phyloP scores from a whole-genome alignment of 2,329 filamentous ascomycete genomes.

The Helotiales sp. region DNA sequence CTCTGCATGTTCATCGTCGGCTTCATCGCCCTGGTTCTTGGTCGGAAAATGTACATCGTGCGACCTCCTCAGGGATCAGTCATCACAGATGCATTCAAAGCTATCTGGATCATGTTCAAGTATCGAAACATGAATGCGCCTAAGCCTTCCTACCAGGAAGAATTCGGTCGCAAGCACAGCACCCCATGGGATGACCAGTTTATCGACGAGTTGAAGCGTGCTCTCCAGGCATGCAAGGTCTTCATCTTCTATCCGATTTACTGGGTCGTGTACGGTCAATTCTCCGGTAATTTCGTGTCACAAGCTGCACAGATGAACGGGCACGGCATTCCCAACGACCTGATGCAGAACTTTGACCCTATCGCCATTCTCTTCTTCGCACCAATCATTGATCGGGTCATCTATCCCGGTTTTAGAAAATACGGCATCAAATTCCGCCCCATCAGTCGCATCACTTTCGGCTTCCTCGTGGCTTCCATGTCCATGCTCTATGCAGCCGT shows the following conservation, averaged over 20 bases:
- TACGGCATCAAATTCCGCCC: slow-evolving; percentile 61
- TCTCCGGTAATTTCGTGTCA: slow-evolving; percentile 65
- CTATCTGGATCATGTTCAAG: slow-evolving; percentile 59
- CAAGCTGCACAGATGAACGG: slow-evolving; percentile 61
- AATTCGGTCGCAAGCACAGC: slow-evolving; percentile 45
- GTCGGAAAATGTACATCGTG: slow-evolving; percentile 61
- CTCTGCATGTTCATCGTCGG: slow-evolving; percentile 62
- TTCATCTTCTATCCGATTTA: slow-evolving; percentile 68
- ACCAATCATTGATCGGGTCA: slow-evolving; percentile 55
- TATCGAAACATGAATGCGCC: slow-evolving; percentile 56
- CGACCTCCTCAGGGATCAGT: slow-evolving; percentile 64
- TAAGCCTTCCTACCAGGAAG: slow-evolving; percentile 68
- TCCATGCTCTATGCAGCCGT: slow-evolving; percentile 62
- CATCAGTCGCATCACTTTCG: slow-evolving; percentile 61
- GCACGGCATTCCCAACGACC: slow-evolving; percentile 62
- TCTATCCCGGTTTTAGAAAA: slow-evolving; percentile 63
- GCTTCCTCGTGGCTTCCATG: slow-evolving; percentile 61
- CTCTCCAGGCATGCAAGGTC: slow-evolving; percentile 60
- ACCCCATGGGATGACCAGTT: slow-evolving; percentile 61
- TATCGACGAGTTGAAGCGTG: slow-evolving; percentile 69
- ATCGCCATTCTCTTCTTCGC: slow-evolving; percentile 62
- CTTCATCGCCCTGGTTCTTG: slow-evolving; percentile 54
- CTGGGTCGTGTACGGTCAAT: slow-evolving; percentile 59
- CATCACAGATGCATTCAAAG: slow-evolving; percentile 69
- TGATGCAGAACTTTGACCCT: slow-evolving; percentile 64